Conservation (phyloP, 441 rosid species). For the Rhodomyrtus psidioides region DNA sequence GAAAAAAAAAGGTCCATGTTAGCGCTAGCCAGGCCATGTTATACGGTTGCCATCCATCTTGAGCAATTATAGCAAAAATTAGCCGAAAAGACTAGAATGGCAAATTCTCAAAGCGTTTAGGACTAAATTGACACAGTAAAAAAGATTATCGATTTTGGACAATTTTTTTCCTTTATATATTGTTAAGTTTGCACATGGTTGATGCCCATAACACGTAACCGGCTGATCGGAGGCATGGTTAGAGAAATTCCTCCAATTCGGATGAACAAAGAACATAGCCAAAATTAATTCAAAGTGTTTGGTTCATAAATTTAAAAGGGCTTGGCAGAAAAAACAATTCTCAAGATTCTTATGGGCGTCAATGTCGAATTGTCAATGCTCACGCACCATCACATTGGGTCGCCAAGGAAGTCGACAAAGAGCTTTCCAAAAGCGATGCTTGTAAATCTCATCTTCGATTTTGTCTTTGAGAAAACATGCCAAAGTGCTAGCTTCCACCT, state of each 20-base stretch:
- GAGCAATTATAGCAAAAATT: background rate
- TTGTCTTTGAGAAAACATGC: background rate
- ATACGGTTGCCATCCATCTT: background rate
- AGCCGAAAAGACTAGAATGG: background rate
- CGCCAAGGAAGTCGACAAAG: background rate
- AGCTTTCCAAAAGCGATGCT: background rate
- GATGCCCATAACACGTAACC: too few species aligned
- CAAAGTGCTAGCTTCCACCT: background rate
- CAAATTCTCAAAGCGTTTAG: accelerated
- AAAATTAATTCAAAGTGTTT: background rate
- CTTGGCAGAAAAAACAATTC: background rate
- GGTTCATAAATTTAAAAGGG: background rate
- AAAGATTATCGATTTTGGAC: background rate
- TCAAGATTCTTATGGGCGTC: background rate
- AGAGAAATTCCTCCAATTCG: background rate
- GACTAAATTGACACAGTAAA: background rate
- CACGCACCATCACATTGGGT: background rate
- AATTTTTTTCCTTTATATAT: background rate
- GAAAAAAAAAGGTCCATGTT: background rate
- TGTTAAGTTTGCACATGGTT: background rate
- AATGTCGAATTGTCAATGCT: background rate
- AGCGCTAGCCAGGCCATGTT: too few species aligned
- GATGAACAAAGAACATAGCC: background rate
- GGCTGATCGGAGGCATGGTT: background rate
- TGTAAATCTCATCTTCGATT: background rate